Evolutionary conservation across 1,139 yeast genomes (phyloP).

Genomic region (Yamadazyma sp.): DNA sequence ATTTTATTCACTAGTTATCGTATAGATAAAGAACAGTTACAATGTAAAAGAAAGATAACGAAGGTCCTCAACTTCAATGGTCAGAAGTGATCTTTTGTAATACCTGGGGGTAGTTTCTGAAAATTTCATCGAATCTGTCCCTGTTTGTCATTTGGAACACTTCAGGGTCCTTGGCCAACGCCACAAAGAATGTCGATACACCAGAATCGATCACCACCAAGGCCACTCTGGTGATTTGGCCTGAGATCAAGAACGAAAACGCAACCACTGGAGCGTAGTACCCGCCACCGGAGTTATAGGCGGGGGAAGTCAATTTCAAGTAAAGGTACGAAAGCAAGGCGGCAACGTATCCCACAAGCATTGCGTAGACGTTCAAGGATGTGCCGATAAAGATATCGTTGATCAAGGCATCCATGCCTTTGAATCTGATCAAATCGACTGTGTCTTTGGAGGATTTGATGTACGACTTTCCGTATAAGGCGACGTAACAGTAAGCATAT

Average conservation of each 20-base stretch:
- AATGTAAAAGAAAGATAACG: not conserved
- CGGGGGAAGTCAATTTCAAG: slow-evolving; percentile 71
- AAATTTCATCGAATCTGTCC: slow-evolving; percentile 68
- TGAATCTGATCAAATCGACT: slow-evolving; percentile 70
- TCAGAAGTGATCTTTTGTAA: slow-evolving; percentile 50
- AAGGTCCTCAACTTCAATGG: slow-evolving; percentile 26
- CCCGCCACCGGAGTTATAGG: slow-evolving; percentile 63
- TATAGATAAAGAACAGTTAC: not conserved
- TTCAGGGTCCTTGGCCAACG: slow-evolving; percentile 86
- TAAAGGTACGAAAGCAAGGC: slow-evolving; percentile 73
- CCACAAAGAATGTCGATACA: slow-evolving; percentile 81
- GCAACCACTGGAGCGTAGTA: slow-evolving; percentile 78
- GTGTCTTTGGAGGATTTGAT: slow-evolving; percentile 78
- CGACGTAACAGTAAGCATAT: slow-evolving; percentile 85
- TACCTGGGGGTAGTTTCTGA: slow-evolving; percentile 75
- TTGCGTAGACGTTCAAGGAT: slow-evolving; percentile 69
- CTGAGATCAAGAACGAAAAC: slow-evolving; percentile 70
- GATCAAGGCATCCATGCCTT: slow-evolving; percentile 84
- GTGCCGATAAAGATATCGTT: slow-evolving; percentile 83
- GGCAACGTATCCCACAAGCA: slow-evolving; percentile 67
- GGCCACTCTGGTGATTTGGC: slow-evolving; percentile 74
- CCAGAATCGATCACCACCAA: slow-evolving; percentile 80
- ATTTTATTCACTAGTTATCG: not conserved
- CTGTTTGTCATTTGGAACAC: slow-evolving; percentile 78
- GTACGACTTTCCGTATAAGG: slow-evolving; percentile 82